Conservation (phyloP, 352 stramenopile genomes). For the Globisporangium spinosum region DNA sequence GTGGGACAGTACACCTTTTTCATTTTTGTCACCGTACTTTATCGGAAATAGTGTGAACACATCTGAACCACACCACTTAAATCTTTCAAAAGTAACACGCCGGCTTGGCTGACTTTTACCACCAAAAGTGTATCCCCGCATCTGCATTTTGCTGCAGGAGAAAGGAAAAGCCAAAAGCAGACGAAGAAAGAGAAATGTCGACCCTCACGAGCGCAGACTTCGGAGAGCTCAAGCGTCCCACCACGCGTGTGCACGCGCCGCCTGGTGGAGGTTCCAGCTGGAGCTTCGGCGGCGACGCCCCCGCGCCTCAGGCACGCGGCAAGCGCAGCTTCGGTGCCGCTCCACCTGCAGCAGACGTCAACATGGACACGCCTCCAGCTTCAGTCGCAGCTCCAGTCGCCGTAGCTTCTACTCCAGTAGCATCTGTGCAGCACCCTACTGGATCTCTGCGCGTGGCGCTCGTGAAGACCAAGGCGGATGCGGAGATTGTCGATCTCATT, state of each 20-base stretch:
- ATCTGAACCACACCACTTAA: neutral
- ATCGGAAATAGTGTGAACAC: neutral
- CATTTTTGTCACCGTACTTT: neutral
- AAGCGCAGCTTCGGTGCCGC: conserved; percentile 18
- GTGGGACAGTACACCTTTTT: neutral
- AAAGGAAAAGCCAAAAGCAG: conserved; percentile 1
- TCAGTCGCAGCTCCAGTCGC: conserved; percentile 24
- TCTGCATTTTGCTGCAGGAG: neutral
- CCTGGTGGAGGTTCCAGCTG: conserved; percentile 77
- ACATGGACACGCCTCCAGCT: conserved; percentile 11
- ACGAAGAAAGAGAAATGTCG: conserved; percentile 42
- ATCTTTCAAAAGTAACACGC: neutral
- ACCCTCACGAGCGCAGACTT: conserved; percentile 83
- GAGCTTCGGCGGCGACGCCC: conserved; percentile 53
- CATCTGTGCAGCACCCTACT: conserved; percentile 5
- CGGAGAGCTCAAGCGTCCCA: conserved; percentile 78
- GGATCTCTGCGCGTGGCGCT: conserved; percentile 50
- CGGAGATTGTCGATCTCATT: conserved; percentile 65
- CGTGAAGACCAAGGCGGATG: conserved; percentile 72
- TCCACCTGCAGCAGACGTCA: conserved; percentile 27
- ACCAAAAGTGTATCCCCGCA: neutral
- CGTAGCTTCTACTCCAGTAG: conserved; percentile 11
- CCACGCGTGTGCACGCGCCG: conserved; percentile 76
- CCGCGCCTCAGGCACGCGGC: conserved; percentile 23
- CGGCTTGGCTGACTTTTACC: neutral